These are phyloP conservation scores for Neurospora tetrasperma DNA, from an alignment of 495 filamentous ascomycete species.

Conservation along the genomic window DNA sequence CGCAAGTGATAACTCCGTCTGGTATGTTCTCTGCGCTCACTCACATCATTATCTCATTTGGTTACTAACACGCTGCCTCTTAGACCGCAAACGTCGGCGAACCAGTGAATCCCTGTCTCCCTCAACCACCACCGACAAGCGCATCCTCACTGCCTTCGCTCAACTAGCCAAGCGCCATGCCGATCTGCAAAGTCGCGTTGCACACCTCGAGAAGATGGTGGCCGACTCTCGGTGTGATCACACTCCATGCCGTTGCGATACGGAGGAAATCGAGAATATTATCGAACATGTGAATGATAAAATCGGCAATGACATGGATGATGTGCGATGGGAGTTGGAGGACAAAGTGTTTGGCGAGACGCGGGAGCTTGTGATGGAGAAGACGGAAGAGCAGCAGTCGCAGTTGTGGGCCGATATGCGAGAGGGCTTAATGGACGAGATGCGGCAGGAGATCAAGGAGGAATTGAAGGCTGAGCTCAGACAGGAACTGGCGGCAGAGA, in stretches of 20 bases:
- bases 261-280: conserved; percentile 1
- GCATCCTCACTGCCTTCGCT: background rate
- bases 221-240: background rate
- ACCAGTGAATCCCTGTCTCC: background rate
- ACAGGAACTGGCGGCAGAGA: conserved; percentile 2
- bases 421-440: conserved; percentile 1
- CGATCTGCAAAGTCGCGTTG: background rate
- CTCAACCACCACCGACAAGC: background rate
- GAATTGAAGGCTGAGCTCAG: background rate
- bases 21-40: background rate
- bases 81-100: conserved; percentile 3
- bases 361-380: background rate
- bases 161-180: background rate
- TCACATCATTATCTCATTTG: background rate
- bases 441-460: background rate
- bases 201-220: background rate
- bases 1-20: background rate
- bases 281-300: conserved; percentile 1
- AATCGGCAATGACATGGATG: background rate
- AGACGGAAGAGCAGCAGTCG: conserved; percentile 2
- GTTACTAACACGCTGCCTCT: background rate
- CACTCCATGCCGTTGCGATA: conserved; percentile 1
- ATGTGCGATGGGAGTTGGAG: conserved; percentile 1
- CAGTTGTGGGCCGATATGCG: background rate
- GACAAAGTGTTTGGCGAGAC: conserved; percentile 2